Conservation (phyloP, 1,284 basidiomycete species). For the Ustilago xerochloae region DNA sequence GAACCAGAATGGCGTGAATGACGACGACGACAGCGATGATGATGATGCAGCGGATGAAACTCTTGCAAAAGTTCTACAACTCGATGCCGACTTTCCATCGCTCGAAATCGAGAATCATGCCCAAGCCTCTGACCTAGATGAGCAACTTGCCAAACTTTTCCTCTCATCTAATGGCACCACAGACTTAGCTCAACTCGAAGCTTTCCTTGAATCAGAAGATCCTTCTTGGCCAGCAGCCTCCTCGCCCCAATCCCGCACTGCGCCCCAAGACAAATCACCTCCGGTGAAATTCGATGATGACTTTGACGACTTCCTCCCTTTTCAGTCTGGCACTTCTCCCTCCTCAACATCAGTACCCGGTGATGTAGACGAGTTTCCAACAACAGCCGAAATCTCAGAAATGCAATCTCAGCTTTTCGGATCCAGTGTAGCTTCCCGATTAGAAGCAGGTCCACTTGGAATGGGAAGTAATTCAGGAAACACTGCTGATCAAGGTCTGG, state of each 20-base stretch:
- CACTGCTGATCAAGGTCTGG: conserved; percentile 13
- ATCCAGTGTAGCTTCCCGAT: conserved; percentile 6
- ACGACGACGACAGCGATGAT: conserved; percentile 11
- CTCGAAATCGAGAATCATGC: conserved; percentile 12
- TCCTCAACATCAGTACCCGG: background rate
- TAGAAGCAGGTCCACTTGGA: conserved; percentile 17
- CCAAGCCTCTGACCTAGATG: conserved; percentile 24
- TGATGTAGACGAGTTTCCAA: conserved; percentile 18
- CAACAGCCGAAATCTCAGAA: conserved; percentile 15
- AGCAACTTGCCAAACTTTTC: conserved; percentile 38
- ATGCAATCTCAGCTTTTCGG: conserved; percentile 37
- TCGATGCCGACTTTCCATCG: background rate
- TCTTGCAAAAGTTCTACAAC: background rate
- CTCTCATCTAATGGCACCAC: conserved; percentile 8
- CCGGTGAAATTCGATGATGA: conserved; percentile 34
- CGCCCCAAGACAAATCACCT: background rate
- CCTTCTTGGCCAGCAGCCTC: conserved; percentile 35
- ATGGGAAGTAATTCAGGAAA: conserved; percentile 2
- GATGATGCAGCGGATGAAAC: background rate
- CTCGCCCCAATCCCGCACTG: background rate
- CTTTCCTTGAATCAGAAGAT: conserved; percentile 44
- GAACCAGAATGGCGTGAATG: background rate
- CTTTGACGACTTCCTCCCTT: conserved; percentile 47
- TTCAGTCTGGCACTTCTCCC: conserved; percentile 17
- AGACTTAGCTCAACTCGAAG: conserved; percentile 44